These are phyloP conservation scores for Lentinula guzmanii DNA, from an alignment of 768 basidiomycete species.

Conservation along the genomic window DNA sequence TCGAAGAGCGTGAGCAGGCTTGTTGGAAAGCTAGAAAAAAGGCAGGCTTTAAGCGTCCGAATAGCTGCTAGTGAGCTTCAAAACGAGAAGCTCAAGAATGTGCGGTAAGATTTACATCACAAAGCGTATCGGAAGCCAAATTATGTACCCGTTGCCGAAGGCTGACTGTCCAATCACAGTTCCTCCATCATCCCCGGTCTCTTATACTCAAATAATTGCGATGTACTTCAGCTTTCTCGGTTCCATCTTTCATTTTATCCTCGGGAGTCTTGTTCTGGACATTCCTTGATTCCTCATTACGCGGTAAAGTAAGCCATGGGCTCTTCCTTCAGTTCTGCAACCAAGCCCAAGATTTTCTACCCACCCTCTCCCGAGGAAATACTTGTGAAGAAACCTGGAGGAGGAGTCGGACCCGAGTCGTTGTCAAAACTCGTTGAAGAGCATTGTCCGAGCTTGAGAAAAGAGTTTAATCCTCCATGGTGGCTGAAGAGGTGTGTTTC, in stretches of 20 bases:
- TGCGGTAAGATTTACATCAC: not conserved
- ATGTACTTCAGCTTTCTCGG: not conserved
- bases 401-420: not conserved
- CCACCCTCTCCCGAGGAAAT: not conserved
- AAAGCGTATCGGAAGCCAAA: not conserved
- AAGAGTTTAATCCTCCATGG: conserved; percentile 14
- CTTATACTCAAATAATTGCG: not conserved
- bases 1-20: too few species aligned
- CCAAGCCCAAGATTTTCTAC: not conserved
- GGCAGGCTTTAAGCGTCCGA: too few species aligned
- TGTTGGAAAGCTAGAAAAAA: too few species aligned
- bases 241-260: not conserved
- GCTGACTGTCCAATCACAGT: not conserved
- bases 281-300: not conserved
- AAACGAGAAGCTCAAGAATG: not conserved
- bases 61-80: not conserved
- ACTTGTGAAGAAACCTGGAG: not conserved
- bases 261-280: not conserved
- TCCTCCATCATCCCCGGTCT: not conserved
- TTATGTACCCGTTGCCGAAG: not conserved
- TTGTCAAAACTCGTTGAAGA: not conserved
- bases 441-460: conserved; percentile 6
- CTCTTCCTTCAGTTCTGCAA: not conserved
- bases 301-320: not conserved
- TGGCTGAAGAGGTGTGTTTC: conserved; percentile 17